phyloP scores from a whole-genome alignment of 805 yeast species.

The Pichia cabralensis region DNA sequence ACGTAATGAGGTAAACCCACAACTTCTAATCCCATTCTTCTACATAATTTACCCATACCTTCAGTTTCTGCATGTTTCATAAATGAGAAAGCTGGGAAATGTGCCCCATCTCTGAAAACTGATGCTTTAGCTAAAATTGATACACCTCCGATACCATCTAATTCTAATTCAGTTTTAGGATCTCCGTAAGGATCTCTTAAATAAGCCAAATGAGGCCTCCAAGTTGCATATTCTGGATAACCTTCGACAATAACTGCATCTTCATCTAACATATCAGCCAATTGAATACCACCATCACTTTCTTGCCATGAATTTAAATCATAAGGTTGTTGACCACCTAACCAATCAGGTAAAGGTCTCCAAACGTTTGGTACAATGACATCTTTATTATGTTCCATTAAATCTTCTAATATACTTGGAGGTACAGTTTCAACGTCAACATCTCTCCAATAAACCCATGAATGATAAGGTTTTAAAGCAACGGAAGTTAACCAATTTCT shows the following conservation, averaged over 20 bases:
- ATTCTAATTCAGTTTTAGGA: slow-evolving; percentile 83
- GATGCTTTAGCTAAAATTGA: slow-evolving; percentile 80
- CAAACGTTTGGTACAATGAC: slow-evolving; percentile 93
- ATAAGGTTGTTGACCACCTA: slow-evolving; percentile 77
- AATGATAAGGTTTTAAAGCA: slow-evolving; percentile 83
- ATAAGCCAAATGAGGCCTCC: slow-evolving; percentile 96
- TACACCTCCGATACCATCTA: slow-evolving; percentile 97
- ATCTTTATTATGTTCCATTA: slow-evolving; percentile 86
- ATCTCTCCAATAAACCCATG: slow-evolving; percentile 97
- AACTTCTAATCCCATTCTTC: slow-evolving; percentile 78
- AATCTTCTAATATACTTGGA: slow-evolving; percentile 73
- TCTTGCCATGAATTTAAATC: slow-evolving; percentile 84
- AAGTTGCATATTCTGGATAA: slow-evolving; percentile 92
- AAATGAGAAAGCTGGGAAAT: slow-evolving; percentile 94
- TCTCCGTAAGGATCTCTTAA: slow-evolving; percentile 92
- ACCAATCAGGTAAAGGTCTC: slow-evolving; percentile 83
- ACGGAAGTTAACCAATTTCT: slow-evolving; percentile 88
- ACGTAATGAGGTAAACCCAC: slow-evolving; percentile 91
- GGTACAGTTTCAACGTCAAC: slow-evolving; percentile 94
- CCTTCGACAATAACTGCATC: slow-evolving; percentile 98
- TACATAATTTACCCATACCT: slow-evolving; percentile 86
- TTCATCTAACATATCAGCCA: slow-evolving; percentile 72
- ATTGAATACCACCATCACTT: slow-evolving; percentile 68
- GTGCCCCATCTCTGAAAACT: slow-evolving; percentile 81
- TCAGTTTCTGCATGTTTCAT: slow-evolving; percentile 97